phyloP scores from a whole-genome alignment of 306 rosid species.

The Ochetophila trinervis region DNA sequence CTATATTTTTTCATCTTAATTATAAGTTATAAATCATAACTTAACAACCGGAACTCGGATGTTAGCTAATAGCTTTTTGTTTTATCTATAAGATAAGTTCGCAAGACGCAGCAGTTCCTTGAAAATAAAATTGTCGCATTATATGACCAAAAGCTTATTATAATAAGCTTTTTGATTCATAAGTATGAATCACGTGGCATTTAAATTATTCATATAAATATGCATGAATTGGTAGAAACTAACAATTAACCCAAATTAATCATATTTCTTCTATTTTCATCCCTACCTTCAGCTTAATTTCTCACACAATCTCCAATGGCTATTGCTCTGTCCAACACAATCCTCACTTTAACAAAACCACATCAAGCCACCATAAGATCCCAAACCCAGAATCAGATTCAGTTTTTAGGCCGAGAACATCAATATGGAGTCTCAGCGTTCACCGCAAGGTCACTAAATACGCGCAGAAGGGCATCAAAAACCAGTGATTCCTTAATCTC shows the following conservation, averaged over 20 bases:
- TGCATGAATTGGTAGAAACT: no score
- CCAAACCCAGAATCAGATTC: neutral
- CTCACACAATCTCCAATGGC: slow-evolving; percentile 26
- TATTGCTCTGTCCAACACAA: slow-evolving; percentile 29
- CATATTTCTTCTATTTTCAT: neutral
- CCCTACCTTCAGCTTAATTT: neutral
- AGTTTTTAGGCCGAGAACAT: neutral
- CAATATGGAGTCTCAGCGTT: slow-evolving; percentile 1
- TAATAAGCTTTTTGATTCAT: no score
- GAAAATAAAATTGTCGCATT: no score
- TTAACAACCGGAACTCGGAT: no score
- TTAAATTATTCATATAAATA: neutral
- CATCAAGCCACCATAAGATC: slow-evolving; percentile 1
- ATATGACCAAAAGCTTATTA: no score
- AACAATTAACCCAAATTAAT: no score
- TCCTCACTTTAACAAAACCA: slow-evolving; percentile 22
- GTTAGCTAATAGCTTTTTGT: no score
- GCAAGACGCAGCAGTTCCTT: no score
- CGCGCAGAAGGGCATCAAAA: slow-evolving; percentile 19
- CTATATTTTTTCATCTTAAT: no score
- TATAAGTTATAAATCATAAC: no score
- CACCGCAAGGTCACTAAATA: neutral
- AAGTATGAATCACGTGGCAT: slow-evolving; percentile 11
- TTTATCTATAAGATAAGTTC: no score
- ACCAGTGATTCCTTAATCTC: slow-evolving; percentile 25